Conservation (phyloP, 768 basidiomycete genomes). For the Russula abietina region DNA sequence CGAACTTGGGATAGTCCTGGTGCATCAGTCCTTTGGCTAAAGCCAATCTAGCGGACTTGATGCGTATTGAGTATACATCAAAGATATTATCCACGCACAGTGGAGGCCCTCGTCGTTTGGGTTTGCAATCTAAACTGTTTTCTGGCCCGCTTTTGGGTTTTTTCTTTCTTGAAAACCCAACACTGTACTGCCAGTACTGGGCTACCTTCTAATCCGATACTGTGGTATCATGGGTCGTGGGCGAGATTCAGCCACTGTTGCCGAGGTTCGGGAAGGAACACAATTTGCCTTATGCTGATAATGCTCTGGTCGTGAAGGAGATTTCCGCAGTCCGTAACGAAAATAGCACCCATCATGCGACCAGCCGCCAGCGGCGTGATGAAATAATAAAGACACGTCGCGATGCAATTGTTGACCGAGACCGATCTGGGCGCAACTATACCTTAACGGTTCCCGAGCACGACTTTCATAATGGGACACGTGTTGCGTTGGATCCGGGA, state of each 20-base stretch:
- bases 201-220: not conserved
- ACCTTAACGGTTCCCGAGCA: constrained; percentile 6
- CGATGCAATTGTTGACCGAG: constrained; percentile 12
- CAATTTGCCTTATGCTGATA: not conserved
- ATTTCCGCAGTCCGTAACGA: not conserved
- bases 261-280: not conserved
- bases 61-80: no score
- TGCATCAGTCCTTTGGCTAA: no score
- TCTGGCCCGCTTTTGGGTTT: not conserved
- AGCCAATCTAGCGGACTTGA: no score
- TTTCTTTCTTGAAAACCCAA: not conserved
- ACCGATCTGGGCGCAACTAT: constrained; percentile 9
- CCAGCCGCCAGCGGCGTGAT: constrained; percentile 7
- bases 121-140: not conserved
- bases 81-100: no score
- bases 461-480: constrained; percentile 8
- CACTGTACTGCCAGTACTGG: not conserved
- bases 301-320: not conserved
- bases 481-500: constrained; percentile 4
- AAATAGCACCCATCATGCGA: constrained; percentile 10
- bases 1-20: no score
- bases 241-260: no score
- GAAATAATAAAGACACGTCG: not conserved
- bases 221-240: no score
- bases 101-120: no score